phyloP scores from a whole-genome alignment of 495 filamentous ascomycete genomes.

The Podospora tetraspora region DNA sequence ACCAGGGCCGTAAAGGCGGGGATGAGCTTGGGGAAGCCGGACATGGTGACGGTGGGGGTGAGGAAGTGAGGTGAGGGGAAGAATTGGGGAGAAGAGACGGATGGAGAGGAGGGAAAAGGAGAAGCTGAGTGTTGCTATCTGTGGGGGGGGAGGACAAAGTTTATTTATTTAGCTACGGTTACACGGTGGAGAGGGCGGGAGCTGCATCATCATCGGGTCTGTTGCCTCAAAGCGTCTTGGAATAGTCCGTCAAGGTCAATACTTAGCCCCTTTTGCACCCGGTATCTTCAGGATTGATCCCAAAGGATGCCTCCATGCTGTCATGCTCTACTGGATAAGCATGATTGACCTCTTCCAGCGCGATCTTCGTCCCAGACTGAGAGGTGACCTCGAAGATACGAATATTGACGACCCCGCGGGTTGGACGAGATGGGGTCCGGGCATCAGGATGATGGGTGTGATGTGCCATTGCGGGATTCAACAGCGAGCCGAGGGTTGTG shows the following conservation, averaged over 20 bases:
- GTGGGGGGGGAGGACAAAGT: neutral
- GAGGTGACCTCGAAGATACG: neutral
- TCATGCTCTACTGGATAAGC: neutral
- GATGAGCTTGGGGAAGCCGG: constrained; percentile 40
- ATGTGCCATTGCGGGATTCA: neutral
- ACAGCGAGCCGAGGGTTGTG: neutral
- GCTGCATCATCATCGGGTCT: neutral
- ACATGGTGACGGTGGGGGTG: constrained; percentile 24
- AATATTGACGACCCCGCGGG: neutral
- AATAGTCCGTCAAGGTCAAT: too few species aligned
- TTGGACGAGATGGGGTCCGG: neutral
- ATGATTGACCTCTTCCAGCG: too few species aligned
- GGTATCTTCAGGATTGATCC: neutral
- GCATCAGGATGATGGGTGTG: neutral
- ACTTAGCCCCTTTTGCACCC: neutral
- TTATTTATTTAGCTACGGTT: neutral
- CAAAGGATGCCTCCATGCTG: neutral
- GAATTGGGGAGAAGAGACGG: neutral
- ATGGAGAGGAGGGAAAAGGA: neutral
- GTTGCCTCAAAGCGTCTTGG: neutral
- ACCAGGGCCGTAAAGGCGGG: constrained; percentile 41
- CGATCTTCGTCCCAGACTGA: too few species aligned
- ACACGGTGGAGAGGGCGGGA: neutral
- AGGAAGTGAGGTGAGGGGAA: neutral
- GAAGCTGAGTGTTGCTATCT: neutral